Evolutionary conservation across 768 basidiomycete species (phyloP), one percentile per base, ranked within the genome.

Genomic region (Lentinula edodes): DNA sequence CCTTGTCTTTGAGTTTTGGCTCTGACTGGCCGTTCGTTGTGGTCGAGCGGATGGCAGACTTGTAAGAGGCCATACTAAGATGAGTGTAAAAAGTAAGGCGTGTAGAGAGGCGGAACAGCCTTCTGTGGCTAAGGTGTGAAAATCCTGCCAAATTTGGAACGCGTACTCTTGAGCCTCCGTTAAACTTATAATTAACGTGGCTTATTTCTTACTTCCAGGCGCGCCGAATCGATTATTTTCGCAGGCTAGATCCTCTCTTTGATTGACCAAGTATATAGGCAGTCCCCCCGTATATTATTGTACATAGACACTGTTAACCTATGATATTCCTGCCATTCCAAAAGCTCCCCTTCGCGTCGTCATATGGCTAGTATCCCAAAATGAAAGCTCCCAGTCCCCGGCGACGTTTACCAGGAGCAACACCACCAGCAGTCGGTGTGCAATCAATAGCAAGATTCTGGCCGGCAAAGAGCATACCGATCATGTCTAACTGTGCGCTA

Each of bases 1-100:
- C 82, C 66, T 91, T 77, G 0, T 74, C 16, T 55, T 80, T 81
- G 68, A 78, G 86, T 69, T 83, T 86, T 61, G 71, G 67, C 61
- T 76, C 76, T 58, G 70, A 58, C 38, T 69, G 62, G 35, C 45
- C 57, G 38, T 74, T 73, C 62, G 74, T 59, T 38, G 72, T 69
- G 61, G 71, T 71, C 42, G 75, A 58, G 64, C 76, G 77, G 65
- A 78, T 74, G 61, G 78, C 75, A 65, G 79, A 75, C 74, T 85
- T 83, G 75, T 81, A 79, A 57, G 78, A 74, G 74, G 82, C 80
- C 81, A 82, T 83, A 52, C n/a, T 42, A 38, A 54, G 45, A 48
- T 48, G 58, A 56, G 38, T 28, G 60, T 45, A 38, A 51, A 18
- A 52, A 48, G 46, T 48, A 48, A 48, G 8, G 46, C 23, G 46